These are phyloP conservation scores for Leishmania gerbilli DNA, from an alignment of 208 protist species.

Conservation along the genomic window DNA sequence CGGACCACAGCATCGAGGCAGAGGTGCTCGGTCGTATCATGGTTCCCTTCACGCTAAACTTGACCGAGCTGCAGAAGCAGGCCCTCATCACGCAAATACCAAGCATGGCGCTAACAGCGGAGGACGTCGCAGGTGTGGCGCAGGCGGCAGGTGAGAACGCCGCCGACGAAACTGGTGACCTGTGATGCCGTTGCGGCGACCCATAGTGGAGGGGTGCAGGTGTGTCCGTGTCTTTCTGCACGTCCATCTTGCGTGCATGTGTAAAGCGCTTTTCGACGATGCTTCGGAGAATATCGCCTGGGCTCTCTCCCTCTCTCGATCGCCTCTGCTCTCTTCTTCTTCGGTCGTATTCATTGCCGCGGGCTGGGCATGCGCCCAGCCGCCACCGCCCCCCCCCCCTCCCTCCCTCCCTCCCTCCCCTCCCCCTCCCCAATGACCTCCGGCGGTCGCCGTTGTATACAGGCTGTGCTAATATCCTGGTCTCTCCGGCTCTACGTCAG, in stretches of 20 bases:
- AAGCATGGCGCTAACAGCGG: constrained; percentile 10
- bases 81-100: constrained; percentile 11
- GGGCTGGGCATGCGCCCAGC: neutral
- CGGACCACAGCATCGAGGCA: constrained; percentile 19
- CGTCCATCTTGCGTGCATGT: neutral
- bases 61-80: constrained; percentile 11
- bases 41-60: constrained; percentile 57
- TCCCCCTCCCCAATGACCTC: neutral
- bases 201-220: neutral
- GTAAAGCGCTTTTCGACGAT: neutral
- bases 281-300: neutral
- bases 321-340: neutral
- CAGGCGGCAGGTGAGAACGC: neutral
- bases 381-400: no score
- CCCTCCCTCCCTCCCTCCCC: neutral
- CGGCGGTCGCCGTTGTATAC: neutral
- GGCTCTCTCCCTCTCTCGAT: neutral
- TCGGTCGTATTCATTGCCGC: neutral
- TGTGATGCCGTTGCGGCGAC: neutral
- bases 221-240: neutral
- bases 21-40: constrained; percentile 66
- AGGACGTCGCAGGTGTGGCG: neutral
- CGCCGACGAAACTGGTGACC: neutral
- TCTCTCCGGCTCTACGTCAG: neutral
- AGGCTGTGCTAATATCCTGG: neutral